phyloP scores from a whole-genome alignment of 129 eudicot species.

The Silybum marianum region DNA sequence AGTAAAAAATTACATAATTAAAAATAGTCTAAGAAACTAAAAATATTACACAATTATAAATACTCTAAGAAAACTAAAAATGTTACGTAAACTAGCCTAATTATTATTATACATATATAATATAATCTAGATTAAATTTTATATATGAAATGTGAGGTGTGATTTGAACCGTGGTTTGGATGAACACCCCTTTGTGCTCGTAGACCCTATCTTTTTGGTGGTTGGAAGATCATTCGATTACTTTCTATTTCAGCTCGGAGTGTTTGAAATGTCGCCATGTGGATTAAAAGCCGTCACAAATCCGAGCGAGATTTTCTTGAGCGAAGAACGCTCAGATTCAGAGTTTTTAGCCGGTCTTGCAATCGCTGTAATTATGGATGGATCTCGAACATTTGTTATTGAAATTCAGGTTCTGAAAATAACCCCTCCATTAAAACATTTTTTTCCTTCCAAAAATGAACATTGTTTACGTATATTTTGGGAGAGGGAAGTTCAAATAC shows the following conservation, averaged over 20 bases:
- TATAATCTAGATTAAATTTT: too few species aligned
- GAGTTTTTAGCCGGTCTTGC: constrained; percentile 84
- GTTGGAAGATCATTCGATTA: neutral
- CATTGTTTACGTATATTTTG: neutral
- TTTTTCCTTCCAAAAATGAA: neutral
- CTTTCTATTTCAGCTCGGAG: constrained; percentile 66
- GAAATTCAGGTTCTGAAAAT: constrained; percentile 68
- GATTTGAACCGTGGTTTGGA: too few species aligned
- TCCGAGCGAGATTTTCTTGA: constrained; percentile 83
- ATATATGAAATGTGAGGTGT: too few species aligned
- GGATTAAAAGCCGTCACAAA: constrained; percentile 78
- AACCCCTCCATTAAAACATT: neutral
- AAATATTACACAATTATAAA: too few species aligned
- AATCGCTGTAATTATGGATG: constrained; percentile 80
- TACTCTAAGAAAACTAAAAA: too few species aligned
- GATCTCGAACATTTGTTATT: constrained; percentile 81
- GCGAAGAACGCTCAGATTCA: constrained; percentile 64
- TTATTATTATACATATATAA: too few species aligned
- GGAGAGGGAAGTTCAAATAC: too few species aligned
- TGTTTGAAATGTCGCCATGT: constrained; percentile 81
- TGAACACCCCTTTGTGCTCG: neutral
- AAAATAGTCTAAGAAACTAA: too few species aligned
- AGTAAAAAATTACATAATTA: too few species aligned
- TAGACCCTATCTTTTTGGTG: neutral
- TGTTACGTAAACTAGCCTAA: too few species aligned